Evolutionary conservation across 1,284 basidiomycete genomes (phyloP), one percentile per base, ranked within the genome.

Genomic region (Cryptococcus amylolentus): DNA sequence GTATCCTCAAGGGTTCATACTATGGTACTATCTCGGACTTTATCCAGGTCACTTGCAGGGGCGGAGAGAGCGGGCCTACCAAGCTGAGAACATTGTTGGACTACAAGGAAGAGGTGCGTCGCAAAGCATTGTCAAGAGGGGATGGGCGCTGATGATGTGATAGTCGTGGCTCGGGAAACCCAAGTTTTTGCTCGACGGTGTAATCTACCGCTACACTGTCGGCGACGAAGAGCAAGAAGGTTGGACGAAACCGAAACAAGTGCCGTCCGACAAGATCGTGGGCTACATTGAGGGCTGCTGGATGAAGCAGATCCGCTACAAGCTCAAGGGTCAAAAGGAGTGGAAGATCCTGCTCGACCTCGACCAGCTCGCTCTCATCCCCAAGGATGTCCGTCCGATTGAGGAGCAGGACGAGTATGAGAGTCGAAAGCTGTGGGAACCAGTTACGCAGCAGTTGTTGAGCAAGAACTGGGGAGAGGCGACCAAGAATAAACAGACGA

Each of bases 91-190:
- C 90, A 7, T 83, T 98, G 57, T 84, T 96, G 56, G 91, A 95
- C 68, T 98, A 96, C 80, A 93, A 93, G 78, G 95, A 98, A 70
- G 93, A 98, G 84, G 88, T 89, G 60, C 49, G 84, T 72, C 4
- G 13, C 27, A 12, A 12, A 18, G 4, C 18, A n/a, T 26, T 49
- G n/a, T 39, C 8, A n/a, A n/a, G n/a, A n/a, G n/a, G 31, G 35
- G 35, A 39, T 26, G 44, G 26, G 8, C 43, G 46, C 27, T 48
- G 44, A 50, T 53, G 40, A 49, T 50, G 49, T 27, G 47, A 56
- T 69, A 89, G 88, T 90, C 89, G 10, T 98, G 95, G 95, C 81
- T 98, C 45, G 88, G 91, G 47, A 87, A 83, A 66, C 86, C 95
- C 5, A 88, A 89, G 60, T 98, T 91, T 80, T 80, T 88, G 35